These are phyloP conservation scores for Xerocomellus amylosporus DNA, from an alignment of 768 basidiomycete genomes.

Conservation along the genomic window DNA sequence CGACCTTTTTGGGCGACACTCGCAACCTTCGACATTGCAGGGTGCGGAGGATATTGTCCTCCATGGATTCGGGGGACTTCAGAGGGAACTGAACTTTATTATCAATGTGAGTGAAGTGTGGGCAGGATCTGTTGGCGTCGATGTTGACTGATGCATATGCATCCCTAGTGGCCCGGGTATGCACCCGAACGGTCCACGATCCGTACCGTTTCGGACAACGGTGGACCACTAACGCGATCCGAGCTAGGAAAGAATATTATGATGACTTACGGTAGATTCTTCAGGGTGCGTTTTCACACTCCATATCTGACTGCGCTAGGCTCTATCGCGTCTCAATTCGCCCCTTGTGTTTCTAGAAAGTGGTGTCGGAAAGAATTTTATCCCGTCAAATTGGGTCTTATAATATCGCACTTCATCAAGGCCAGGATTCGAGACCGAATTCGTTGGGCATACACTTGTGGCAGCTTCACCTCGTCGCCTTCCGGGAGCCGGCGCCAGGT, in stretches of 20 bases:
- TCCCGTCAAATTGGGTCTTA: not conserved
- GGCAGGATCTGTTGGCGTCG: not conserved
- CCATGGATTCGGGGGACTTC: not conserved
- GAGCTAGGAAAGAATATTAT: not conserved
- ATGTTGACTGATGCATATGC: not conserved
- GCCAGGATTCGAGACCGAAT: not conserved
- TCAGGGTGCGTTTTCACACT: not conserved
- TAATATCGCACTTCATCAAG: slow-evolving; percentile 3
- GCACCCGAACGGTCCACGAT: not conserved
- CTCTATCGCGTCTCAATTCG: not conserved
- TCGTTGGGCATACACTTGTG: not conserved
- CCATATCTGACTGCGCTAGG: not conserved
- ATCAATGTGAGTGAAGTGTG: not conserved
- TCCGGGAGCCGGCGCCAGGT: not conserved
- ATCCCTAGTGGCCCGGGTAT: slow-evolving; percentile 1
- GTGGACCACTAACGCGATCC: not conserved
- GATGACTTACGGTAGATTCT: not conserved
- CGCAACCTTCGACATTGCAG: not conserved
- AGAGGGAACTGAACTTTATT: not conserved
- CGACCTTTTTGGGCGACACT: not conserved
- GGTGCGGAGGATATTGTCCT: not conserved
- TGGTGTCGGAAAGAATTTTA: not conserved
- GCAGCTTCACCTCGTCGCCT: slow-evolving; percentile 2
- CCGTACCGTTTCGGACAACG: not conserved
- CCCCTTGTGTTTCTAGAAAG: not conserved